These are phyloP conservation scores for Starmerella tilneyi DNA, from an alignment of 805 yeast species.

Conservation along the genomic window DNA sequence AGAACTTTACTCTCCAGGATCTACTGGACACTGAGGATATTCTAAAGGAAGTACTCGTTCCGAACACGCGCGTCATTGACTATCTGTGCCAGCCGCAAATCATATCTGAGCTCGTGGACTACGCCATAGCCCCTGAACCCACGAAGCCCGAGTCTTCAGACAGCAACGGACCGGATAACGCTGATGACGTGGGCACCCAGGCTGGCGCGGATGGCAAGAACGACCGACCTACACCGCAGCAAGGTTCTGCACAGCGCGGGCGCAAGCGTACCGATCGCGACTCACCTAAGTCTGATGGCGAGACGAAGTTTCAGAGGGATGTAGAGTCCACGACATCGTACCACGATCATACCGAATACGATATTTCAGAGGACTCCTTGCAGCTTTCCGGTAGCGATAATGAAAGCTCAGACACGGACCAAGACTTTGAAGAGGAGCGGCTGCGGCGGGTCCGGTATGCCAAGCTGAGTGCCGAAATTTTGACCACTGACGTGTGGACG, in stretches of 20 bases:
- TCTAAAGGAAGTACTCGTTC: conserved; percentile 59
- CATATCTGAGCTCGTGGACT: conserved; percentile 52
- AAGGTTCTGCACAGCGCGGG: too few relatives aligned
- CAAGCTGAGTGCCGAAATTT: conserved; percentile 74
- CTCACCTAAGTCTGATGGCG: not conserved
- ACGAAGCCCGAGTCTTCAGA: not conserved
- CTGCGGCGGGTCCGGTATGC: conserved; percentile 32
- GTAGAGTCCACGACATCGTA: not conserved
- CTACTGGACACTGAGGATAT: conserved; percentile 66
- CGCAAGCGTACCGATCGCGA: too few relatives aligned
- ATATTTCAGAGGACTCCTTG: not conserved
- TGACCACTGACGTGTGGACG: conserved; percentile 90
- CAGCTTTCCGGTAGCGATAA: conserved; percentile 4
- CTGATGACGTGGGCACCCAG: not conserved
- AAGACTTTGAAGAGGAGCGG: conserved; percentile 23
- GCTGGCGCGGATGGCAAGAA: not conserved
- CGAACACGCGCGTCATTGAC: conserved; percentile 66
- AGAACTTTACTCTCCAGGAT: conserved; percentile 38
- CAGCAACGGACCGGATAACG: conserved; percentile 7
- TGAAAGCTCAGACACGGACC: conserved; percentile 11
- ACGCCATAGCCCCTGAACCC: conserved; percentile 37
- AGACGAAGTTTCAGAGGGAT: not conserved
- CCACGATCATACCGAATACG: conserved; percentile 1
- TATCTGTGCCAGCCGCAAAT: conserved; percentile 71
- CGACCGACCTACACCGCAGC: too few relatives aligned